These are phyloP conservation scores for Akebia trifoliata DNA, from an alignment of 164 flowering plant genomes.

Conservation along the genomic window DNA sequence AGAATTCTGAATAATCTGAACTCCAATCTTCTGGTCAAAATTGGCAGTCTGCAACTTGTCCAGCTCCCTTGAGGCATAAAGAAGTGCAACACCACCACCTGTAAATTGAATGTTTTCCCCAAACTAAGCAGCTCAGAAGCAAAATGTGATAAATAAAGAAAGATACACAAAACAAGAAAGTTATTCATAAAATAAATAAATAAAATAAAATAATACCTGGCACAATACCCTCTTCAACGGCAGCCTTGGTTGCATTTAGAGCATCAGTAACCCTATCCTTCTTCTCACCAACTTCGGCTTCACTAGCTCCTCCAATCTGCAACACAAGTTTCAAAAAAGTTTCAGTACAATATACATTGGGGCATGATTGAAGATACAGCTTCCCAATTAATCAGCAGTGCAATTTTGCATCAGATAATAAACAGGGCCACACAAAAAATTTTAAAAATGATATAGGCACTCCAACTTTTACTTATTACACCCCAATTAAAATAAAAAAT, in stretches of 20 bases:
- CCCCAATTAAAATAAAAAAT: too few species aligned
- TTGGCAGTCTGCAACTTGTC: conserved; percentile 82
- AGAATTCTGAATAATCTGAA: conserved; percentile 94
- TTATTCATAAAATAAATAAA: background rate
- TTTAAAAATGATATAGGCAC: too few species aligned
- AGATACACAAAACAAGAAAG: background rate
- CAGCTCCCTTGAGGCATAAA: conserved; percentile 89
- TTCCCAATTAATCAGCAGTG: too few species aligned
- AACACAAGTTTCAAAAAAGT: background rate
- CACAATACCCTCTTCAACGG: conserved; percentile 93
- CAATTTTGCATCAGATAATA: too few species aligned
- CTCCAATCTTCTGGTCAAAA: conserved; percentile 97
- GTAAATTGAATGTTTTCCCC: conserved; percentile 3
- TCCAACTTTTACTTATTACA: too few species aligned
- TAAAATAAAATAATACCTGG: conserved; percentile 43
- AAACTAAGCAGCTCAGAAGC: too few species aligned
- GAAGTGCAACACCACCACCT: conserved; percentile 99
- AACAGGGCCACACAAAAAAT: too few species aligned
- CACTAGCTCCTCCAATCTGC: conserved; percentile 99
- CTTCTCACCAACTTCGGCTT: conserved; percentile 90
- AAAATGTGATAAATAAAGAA: background rate
- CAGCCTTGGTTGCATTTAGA: conserved; percentile 92
- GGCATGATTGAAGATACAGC: too few species aligned
- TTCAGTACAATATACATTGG: too few species aligned
- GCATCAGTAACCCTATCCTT: conserved; percentile 98